Evolutionary conservation across 2,329 filamentous ascomycete species (phyloP).

Genomic region (Ascochyta pisi): DNA sequence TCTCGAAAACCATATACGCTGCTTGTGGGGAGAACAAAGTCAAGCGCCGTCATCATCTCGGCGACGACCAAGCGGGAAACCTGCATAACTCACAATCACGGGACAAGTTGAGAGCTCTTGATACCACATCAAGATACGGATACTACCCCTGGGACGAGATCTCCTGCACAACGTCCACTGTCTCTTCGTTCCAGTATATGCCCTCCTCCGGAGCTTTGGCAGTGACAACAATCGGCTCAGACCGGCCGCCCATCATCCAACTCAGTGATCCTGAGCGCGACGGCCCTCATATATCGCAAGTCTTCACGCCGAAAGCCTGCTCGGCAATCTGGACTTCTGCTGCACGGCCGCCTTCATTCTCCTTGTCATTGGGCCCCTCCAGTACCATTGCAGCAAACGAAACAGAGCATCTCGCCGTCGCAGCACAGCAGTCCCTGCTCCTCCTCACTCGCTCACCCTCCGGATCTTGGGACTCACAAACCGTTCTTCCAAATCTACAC

Average conservation of each 20-base stretch:
- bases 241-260: constrained; percentile 36
- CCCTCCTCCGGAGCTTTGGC: constrained; percentile 38
- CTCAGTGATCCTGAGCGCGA: constrained; percentile 36
- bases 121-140: constrained; percentile 21
- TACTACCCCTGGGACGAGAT: constrained; percentile 33
- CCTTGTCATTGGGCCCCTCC: constrained; percentile 11
- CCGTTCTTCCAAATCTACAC: constrained; percentile 8
- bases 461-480: constrained; percentile 31
- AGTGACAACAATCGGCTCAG: constrained; percentile 39
- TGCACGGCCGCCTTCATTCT: constrained; percentile 29
- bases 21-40: constrained; percentile 35
- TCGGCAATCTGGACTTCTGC: constrained; percentile 38
- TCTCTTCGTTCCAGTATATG: constrained; percentile 42
- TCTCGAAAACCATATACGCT: constrained; percentile 31
- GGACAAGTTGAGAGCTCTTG: constrained; percentile 2
- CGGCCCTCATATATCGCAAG: constrained; percentile 35
- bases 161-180: constrained; percentile 31
- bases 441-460: constrained; percentile 30
- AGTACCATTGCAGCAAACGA: constrained; percentile 28
- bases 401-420: constrained; percentile 43
- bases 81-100: not conserved
- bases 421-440: constrained; percentile 34
- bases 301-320: constrained; percentile 36
- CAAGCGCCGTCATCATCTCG: constrained; percentile 18
- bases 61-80: constrained; percentile 3